Base-by-base conservation (phyloP, 23 red algal genomes). In the Gracilaria domingensis region DNA sequence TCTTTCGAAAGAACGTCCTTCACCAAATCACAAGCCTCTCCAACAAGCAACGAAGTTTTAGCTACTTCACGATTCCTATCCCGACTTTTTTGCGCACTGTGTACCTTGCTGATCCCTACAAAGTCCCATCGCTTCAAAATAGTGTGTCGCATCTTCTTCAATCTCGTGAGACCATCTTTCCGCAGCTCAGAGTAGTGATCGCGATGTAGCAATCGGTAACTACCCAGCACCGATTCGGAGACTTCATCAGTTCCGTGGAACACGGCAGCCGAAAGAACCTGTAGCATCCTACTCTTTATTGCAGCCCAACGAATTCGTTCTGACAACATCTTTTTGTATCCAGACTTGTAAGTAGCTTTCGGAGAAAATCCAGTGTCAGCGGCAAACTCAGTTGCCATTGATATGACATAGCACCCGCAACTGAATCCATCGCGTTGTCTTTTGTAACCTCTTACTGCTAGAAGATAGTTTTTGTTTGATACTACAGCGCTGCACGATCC, bases 71-170 rank as follows among this genome's bases (percentile, higher is more conserved):
- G 42, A 11, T 45, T 11, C 11, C 4, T 45, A 45, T 11, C 42
- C 42, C 4, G 11, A 45, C 42, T 4, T 11, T 45, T 45, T 45
- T 45, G 42, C 11, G 42, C 42, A 4, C 11, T 45, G 3, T 64
- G 58, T 26, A 16, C 58, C 26, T 64, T 29, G 17, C 4, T 64
- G 58, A 64, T 64, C 3, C 58, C 14, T 14, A 64, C 4, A 14
- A 64, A 64, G 14, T 64, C 58, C 58, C 23, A 64, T n/a, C 58
- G 58, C 26, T 14, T n/a, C 26, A 64, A 16, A 64, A 64, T 4
- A 8, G 58, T 3, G 17, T 64, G 26, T 64, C 58, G 58, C 21
- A 64, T 64, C 58, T 64, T 64, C 58, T 64, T 64, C 58, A 64
- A 29, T 3, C 58, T 4, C 7, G 58, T 64, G 4, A n/a, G 58